Conservation (phyloP, 2,329 filamentous ascomycete genomes). For the Scytalidium lignicola region DNA sequence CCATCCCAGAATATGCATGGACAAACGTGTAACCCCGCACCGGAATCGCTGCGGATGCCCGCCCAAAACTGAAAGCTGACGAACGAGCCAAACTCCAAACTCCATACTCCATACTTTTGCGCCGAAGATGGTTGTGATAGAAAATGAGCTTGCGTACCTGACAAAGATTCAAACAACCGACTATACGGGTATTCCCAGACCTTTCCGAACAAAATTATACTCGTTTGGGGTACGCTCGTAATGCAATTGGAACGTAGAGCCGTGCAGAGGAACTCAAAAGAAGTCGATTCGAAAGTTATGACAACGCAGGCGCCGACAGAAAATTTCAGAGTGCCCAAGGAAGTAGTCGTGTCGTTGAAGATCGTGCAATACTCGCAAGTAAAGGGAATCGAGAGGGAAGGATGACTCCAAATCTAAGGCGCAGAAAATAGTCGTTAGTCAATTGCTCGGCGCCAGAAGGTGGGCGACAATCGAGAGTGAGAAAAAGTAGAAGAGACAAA, state of each 20-base stretch:
- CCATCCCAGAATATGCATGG: too few species aligned
- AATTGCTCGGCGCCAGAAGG: slow-evolving; percentile 8
- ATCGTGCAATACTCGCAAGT: slow-evolving; percentile 22
- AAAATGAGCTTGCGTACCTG: background rate
- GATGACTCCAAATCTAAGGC: slow-evolving; percentile 26
- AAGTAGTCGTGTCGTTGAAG: slow-evolving; percentile 16
- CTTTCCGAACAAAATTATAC: background rate
- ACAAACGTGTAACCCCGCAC: too few species aligned
- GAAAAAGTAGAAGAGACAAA: background rate
- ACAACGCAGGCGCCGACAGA: too few species aligned
- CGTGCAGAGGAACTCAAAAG: slow-evolving; percentile 10
- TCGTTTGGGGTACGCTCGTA: slow-evolving; percentile 3
- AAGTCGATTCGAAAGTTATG: slow-evolving; percentile 15
- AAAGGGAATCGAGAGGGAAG: slow-evolving; percentile 20
- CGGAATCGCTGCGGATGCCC: too few species aligned
- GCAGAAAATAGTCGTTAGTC: slow-evolving; percentile 17
- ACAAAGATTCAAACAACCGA: background rate
- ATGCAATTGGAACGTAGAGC: slow-evolving; percentile 16
- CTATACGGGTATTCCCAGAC: background rate
- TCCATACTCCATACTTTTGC: background rate
- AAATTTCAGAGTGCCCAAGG: slow-evolving; percentile 5
- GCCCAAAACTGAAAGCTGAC: too few species aligned
- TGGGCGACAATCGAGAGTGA: slow-evolving; percentile 1
- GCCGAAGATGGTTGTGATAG: background rate
- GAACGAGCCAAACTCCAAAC: too few species aligned